Evolutionary conservation across 2,329 filamentous ascomycete genomes (phyloP), one percentile per base, ranked within the genome.

Genomic region (Penicillium frequentans): DNA sequence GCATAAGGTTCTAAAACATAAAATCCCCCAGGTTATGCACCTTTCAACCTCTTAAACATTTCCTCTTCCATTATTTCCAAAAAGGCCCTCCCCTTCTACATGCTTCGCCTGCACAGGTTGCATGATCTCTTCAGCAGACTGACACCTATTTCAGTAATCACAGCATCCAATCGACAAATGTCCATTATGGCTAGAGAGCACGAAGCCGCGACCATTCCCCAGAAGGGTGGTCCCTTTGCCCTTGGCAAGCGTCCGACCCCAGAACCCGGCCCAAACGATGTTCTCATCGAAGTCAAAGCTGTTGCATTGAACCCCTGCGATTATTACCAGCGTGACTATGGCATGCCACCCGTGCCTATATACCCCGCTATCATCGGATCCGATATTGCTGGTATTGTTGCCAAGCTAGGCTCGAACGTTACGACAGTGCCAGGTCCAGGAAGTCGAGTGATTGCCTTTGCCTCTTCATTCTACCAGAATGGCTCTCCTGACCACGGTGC

Each of bases 221-320:
- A 51, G 31, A 19, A 39, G 23, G 54, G 54, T 5, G 42, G 47
- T 29, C 54, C 48, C 31, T 42, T 56, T 1, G 11, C 42, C 16
- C 11, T 56, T 29, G 35, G 14, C 6, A 19, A 56, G 11, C 48
- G 54, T 14, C 4, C 10, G n/a, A 56, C 54, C 13, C 54, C 54
- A 1, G 42, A 42, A 3, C 49, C 49, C 1, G 49, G 49, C 14
- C 49, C 49, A 3, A 27, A 39, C 19, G 73, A 79, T 27, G 52
- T 79, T 45, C 72, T 78, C n/a, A 70, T 79, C 63, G 67, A 75
- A 56, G 71, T 77, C 58, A 65, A 72, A 16, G 71, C 76, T 16
- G 64, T 77, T 24, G 77, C 75, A 5, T 60, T 79, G 44, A 79
- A 79, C 59, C 77, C 77, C 9, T 65, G 75, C 49, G 77, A 79